phyloP scores from a whole-genome alignment of 208 protist genomes.

The Crithidia bombi region DNA sequence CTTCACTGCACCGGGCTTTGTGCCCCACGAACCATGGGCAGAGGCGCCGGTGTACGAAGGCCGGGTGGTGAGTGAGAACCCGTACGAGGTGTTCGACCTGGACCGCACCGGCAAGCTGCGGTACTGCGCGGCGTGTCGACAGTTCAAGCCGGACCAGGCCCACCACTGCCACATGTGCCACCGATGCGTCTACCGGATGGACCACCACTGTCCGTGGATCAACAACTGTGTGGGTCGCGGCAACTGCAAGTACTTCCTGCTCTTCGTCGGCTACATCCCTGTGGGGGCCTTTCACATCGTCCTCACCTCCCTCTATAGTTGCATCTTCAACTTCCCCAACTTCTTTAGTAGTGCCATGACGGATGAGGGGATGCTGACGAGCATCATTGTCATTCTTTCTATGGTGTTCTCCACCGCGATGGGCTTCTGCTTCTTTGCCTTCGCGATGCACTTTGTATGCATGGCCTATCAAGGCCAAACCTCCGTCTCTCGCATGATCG shows the following conservation, averaged over 20 bases:
- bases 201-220: conserved; percentile 92
- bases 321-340: conserved; percentile 44
- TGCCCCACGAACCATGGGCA: conserved; percentile 52
- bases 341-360: conserved; percentile 19
- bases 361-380: conserved; percentile 32
- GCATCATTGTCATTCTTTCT: conserved; percentile 33
- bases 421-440: conserved; percentile 53
- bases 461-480: conserved; percentile 60
- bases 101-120: conserved; percentile 52
- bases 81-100: conserved; percentile 56
- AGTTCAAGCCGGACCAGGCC: conserved; percentile 85
- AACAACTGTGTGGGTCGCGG: conserved; percentile 82
- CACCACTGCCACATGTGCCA: conserved; percentile 78
- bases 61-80: conserved; percentile 46
- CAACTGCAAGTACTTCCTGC: conserved; percentile 78
- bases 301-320: conserved; percentile 52
- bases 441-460: conserved; percentile 54
- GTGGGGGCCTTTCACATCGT: conserved; percentile 72
- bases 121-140: conserved; percentile 71
- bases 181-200: conserved; percentile 76
- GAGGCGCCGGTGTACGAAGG: conserved; percentile 35
- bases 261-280: conserved; percentile 82
- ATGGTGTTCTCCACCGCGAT: conserved; percentile 54
- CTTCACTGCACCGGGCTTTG: conserved; percentile 66
- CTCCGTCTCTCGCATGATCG: conserved; percentile 51